Base-by-base conservation (phyloP, 768 basidiomycete species). In the Megacollybia marginata region DNA sequence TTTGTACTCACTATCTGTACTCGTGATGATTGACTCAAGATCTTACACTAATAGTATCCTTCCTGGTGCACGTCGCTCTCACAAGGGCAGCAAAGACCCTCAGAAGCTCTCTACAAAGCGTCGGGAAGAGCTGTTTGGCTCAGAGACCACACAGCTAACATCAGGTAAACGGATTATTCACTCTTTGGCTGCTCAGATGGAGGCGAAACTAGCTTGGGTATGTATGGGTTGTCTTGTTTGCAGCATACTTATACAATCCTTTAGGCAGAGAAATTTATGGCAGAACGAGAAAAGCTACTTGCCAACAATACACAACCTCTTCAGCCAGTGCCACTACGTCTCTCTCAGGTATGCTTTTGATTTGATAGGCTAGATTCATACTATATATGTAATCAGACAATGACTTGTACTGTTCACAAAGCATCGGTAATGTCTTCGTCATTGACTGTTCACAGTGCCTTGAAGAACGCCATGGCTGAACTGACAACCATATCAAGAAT, bases 1-100 rank as follows among this genome's bases (percentile, higher is more conserved):
- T 56, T 42, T 35, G 55, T 54, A 36, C 34, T 43, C 48, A 44
- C 12, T n/a, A 10, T 11, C 9, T 48, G 12, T 42, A 8, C 9
- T 13, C 23, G n/a, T n/a, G n/a, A n/a, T n/a, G n/a, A n/a, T n/a
- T n/a, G n/a, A 19, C 40, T 46, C 20, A 12, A 9, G 11, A 11
- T 13, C 10, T n/a, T n/a, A 13, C 19, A 10, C 18, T 15, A 13
- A 11, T 31, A 44, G 43, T 23, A 15, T 32, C 23, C 12, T 31
- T 15, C 42, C 43, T 9, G 42, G 42, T 11, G 20, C 34, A 44
- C 12, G 42, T 11, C 49, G 23, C 13, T n/a, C n/a, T n/a, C n/a
- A n/a, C n/a, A n/a, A n/a, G n/a, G n/a, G n/a, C n/a, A n/a, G n/a
- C n/a, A n/a, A 10, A 10, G 11, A 20, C 11, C 19, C 19, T 10